These are phyloP conservation scores for Phaffia australis DNA, from an alignment of 768 basidiomycete species.

Conservation along the genomic window DNA sequence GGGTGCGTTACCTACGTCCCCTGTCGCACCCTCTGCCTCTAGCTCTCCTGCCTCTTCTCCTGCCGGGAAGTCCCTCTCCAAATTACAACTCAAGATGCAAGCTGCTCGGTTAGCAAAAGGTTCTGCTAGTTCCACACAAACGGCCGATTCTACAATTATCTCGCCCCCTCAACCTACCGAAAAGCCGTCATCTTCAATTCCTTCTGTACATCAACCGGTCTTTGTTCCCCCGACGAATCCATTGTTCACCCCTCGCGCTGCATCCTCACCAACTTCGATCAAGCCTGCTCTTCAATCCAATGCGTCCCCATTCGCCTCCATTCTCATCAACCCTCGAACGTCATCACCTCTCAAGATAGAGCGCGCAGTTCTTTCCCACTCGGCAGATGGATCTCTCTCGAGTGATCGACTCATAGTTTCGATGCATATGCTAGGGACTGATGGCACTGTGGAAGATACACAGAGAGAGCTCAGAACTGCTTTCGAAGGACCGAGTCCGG, in stretches of 20 bases:
- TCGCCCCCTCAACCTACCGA: slow-evolving; percentile 25
- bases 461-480: slow-evolving; percentile 38
- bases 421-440: neutral
- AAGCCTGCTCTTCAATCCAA: neutral
- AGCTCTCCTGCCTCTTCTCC: neutral
- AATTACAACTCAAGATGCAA: slow-evolving; percentile 23
- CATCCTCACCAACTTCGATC: neutral
- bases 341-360: neutral
- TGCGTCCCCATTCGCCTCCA: slow-evolving; percentile 32
- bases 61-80: slow-evolving; percentile 20
- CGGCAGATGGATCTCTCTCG: neutral
- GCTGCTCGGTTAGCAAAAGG: slow-evolving; percentile 21
- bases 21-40: neutral
- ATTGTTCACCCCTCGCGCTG: neutral
- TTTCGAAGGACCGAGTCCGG: slow-evolving; percentile 80
- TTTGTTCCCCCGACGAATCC: slow-evolving; percentile 6
- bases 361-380: neutral
- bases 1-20: neutral
- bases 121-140: neutral
- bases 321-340: slow-evolving; percentile 25
- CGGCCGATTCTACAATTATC: neutral
- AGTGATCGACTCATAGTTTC: neutral
- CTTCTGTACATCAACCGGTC: slow-evolving; percentile 17
- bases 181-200: slow-evolving; percentile 10
- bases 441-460: neutral